These are phyloP conservation scores for Pyrrhoderma lamaoense DNA, from an alignment of 1,284 basidiomycete genomes.

Conservation along the genomic window DNA sequence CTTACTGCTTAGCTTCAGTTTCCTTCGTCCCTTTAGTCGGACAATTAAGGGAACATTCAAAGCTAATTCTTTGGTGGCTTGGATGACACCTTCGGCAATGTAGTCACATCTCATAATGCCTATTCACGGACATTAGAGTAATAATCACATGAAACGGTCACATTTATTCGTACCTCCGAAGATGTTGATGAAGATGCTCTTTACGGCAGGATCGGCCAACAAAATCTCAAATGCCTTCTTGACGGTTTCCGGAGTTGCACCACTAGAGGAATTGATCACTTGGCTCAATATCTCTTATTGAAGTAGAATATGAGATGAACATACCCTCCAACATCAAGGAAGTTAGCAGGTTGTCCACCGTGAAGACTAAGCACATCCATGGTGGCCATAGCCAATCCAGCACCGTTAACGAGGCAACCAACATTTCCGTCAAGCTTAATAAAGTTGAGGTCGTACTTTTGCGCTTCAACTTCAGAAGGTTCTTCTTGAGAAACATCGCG, in stretches of 20 bases:
- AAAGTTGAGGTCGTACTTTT: conserved; percentile 93
- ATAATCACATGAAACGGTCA: background rate
- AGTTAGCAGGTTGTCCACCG: conserved; percentile 96
- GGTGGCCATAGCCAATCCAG: conserved; percentile 98
- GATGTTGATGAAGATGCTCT: conserved; percentile 99
- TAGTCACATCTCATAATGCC: conserved; percentile 99
- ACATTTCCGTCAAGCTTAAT: conserved; percentile 99
- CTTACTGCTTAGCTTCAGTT: conserved; percentile 87
- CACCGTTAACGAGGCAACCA: conserved; percentile 98
- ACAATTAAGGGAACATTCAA: conserved; percentile 88
- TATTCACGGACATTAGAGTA: conserved; percentile 22
- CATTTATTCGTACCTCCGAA: conserved; percentile 55
- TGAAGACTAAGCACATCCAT: conserved; percentile 98
- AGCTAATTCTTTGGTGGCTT: conserved; percentile 88
- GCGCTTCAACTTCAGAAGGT: conserved; percentile 93
- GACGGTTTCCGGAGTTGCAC: conserved; percentile 96
- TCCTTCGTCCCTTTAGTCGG: conserved; percentile 94
- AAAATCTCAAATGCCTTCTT: conserved; percentile 99
- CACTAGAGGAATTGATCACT: conserved; percentile 38
- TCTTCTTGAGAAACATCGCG: conserved; percentile 96
- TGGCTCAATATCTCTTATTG: background rate
- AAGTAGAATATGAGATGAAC: too few species aligned
- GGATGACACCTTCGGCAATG: conserved; percentile 97
- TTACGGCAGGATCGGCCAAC: conserved; percentile 84
- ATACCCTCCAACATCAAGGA: conserved; percentile 95